A percentile compares a stretch with the other conserved stretches of the same genome.
Conservation (phyloP, 208 protist genomes). For the Trypanosoma theileri region DNA sequence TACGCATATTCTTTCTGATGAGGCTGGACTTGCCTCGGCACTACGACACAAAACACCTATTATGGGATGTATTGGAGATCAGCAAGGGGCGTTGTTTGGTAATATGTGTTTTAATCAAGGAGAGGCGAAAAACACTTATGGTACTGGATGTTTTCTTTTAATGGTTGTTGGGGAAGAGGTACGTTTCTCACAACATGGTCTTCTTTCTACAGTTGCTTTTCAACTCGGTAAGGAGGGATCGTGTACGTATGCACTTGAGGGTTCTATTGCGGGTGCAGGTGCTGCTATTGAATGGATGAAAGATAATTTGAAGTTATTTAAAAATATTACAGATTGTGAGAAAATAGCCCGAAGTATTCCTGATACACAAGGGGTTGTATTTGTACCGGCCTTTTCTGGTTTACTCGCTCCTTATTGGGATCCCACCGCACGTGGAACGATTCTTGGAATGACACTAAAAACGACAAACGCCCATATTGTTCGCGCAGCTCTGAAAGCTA, state of each 20-base stretch:
- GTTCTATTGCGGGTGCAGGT: slow-evolving; percentile 93
- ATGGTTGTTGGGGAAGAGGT: slow-evolving; percentile 93
- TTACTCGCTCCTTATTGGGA: slow-evolving; percentile 98
- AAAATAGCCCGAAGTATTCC: slow-evolving; percentile 44
- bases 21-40: slow-evolving; percentile 32
- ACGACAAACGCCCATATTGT: slow-evolving; percentile 84
- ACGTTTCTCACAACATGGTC: slow-evolving; percentile 86
- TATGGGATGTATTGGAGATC: slow-evolving; percentile 95
- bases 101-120: slow-evolving; percentile 92
- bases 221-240: slow-evolving; percentile 73
- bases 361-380: slow-evolving; percentile 88
- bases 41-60: slow-evolving; percentile 60
- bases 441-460: slow-evolving; percentile 93
- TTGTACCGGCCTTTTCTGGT: slow-evolving; percentile 98
- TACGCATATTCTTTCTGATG: slow-evolving; percentile 39
- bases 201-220: slow-evolving; percentile 96
- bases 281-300: slow-evolving; percentile 93
- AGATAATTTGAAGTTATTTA: slow-evolving; percentile 92
- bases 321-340: slow-evolving; percentile 62
- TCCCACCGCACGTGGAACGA: slow-evolving; percentile 90
- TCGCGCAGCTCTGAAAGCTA: slow-evolving; percentile 86
- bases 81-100: slow-evolving; percentile 96
- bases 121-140: slow-evolving; percentile 97
- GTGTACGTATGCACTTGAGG: slow-evolving; percentile 83
- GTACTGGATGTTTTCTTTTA: slow-evolving; percentile 98